Base-by-base conservation (phyloP, 2,329 filamentous ascomycete genomes). In the Penicillium decumbens region DNA sequence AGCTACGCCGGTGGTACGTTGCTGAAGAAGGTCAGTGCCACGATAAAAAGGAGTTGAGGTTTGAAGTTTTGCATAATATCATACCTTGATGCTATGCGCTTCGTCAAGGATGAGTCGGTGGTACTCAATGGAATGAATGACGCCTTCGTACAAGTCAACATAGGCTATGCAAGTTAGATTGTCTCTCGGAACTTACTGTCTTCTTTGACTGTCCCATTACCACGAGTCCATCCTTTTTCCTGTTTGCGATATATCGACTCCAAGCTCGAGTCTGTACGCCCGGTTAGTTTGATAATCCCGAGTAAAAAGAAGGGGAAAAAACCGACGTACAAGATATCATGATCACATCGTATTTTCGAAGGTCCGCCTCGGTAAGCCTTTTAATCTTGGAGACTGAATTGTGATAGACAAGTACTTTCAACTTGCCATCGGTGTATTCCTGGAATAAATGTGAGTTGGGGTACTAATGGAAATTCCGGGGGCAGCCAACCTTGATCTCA, bases 91-190 rank as follows among this genome's bases (percentile, higher is more conserved):
- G 69, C 87, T 92, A 70, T 98, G 90, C 5, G 90, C 90, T 69
- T 98, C 93, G 59, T 98, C 93, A 3, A 98, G 81, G 47, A 98
- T 93, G 51, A 95, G 79, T 25, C 93, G 87, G 66, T 97, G 92
- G 58, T 92, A 98, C 23, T 86, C 75, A 43, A 95, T 87, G 33
- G 85, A 79, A 67, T 98, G 93, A 28, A 98, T 89, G 28, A 86
- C 70, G 60, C 85, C 88, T 71, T 79, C 15, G 41, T 9, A 18
- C 6, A 40, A 28, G 24, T 60, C 25, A 62, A 33, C 41, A 45
- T 12, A 28, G 4, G 3, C 12, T 15, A 8, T 23, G 9, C 4
- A 15, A 37, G 15, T 15, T 37, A 20, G 8, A 20, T 20, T 37
- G 18, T 37, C 15, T 35, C 15, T 35, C 15, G 3, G 18, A 8